phyloP scores from a whole-genome alignment of 768 basidiomycete genomes.

The Suillus alpinus region DNA sequence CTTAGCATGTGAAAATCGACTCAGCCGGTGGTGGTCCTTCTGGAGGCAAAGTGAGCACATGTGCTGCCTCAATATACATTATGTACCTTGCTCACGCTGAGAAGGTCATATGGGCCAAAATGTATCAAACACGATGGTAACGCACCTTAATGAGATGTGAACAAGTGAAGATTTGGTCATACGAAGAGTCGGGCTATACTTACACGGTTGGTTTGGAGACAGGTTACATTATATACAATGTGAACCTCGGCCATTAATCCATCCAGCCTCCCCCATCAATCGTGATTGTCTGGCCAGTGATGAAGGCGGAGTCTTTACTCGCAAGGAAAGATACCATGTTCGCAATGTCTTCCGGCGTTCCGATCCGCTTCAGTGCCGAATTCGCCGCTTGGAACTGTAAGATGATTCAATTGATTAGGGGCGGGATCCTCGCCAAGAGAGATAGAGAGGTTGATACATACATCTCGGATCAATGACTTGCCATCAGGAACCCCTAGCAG shows the following conservation, averaged over 20 bases:
- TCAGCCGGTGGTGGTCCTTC: no score
- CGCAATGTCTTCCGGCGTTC: slow-evolving; percentile 22
- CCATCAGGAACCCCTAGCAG: not conserved
- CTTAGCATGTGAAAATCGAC: not conserved
- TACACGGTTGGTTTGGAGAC: not conserved
- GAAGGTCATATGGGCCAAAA: not conserved
- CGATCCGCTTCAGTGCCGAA: slow-evolving; percentile 10
- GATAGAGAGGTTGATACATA: not conserved
- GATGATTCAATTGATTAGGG: not conserved
- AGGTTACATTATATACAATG: not conserved
- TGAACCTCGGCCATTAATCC: not conserved
- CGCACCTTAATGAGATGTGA: not conserved
- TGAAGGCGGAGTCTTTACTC: slow-evolving; percentile 25
- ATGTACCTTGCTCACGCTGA: no score
- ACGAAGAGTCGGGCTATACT: not conserved
- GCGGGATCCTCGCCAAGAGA: not conserved
- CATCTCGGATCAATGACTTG: not conserved
- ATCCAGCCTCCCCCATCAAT: slow-evolving; percentile 7
- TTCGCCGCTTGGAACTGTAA: slow-evolving; percentile 4
- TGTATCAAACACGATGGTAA: not conserved
- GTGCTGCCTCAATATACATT: no score
- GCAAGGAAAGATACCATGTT: slow-evolving; percentile 32
- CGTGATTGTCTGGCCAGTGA: slow-evolving; percentile 24
- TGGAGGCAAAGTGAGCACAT: no score
- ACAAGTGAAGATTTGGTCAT: not conserved